These are phyloP conservation scores for Aphanomyces cochlioides DNA, from an alignment of 352 stramenopile genomes.

Conservation along the genomic window DNA sequence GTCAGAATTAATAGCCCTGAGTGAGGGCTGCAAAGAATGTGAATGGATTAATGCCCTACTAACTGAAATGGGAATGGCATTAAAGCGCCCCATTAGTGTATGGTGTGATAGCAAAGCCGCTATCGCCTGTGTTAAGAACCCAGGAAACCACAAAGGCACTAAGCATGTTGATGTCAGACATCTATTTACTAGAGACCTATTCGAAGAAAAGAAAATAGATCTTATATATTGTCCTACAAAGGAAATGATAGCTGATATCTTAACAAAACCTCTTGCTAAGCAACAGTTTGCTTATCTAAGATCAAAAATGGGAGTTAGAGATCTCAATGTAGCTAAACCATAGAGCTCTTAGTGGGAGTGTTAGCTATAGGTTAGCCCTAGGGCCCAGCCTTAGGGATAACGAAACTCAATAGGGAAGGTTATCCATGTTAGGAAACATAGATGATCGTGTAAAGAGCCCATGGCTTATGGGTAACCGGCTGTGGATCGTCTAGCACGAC, in stretches of 20 bases:
- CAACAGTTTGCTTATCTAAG: conserved; percentile 32
- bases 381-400: not conserved
- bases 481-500: too few species aligned
- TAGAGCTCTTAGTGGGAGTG: too few species aligned
- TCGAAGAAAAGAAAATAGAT: not conserved
- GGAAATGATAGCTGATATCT: conserved; percentile 32
- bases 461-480: too few species aligned
- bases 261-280: conserved; percentile 33
- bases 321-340: too few species aligned
- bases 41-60: conserved; percentile 15
- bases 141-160: conserved; percentile 30
- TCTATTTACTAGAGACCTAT: conserved; percentile 31
- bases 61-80: conserved; percentile 24
- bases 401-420: not conserved
- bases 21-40: not conserved
- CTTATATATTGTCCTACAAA: conserved; percentile 11
- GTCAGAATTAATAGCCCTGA: not conserved
- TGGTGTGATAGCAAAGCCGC: conserved; percentile 33
- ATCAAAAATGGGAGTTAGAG: conserved; percentile 26
- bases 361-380: too few species aligned
- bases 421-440: too few species aligned
- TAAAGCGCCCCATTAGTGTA: conserved; percentile 20
- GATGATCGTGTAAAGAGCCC: too few species aligned
- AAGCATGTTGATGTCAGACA: conserved; percentile 34
- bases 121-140: conserved; percentile 32